Evolutionary conservation across 306 rosid species (phyloP).

Genomic region (Fragaria ananassa): DNA sequence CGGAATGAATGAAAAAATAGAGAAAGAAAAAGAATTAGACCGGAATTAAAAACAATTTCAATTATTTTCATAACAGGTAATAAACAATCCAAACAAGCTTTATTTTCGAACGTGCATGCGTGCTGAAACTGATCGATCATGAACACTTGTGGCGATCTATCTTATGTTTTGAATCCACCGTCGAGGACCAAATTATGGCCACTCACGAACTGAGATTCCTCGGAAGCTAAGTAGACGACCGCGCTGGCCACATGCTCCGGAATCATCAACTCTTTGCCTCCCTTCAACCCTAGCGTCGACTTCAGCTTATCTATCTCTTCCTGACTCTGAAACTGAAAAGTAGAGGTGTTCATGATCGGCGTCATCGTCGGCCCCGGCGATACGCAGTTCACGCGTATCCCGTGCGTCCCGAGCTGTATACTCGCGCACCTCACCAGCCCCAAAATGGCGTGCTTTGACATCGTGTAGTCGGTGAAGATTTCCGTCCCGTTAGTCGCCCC

Average conservation of each 20-base stretch:
- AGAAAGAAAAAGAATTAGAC: background rate
- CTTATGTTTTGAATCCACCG: slow-evolving; percentile 14
- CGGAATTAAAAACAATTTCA: background rate
- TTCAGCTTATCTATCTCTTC: background rate
- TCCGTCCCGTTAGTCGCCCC: background rate
- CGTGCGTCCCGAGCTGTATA: slow-evolving; percentile 18
- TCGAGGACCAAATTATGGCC: slow-evolving; percentile 23
- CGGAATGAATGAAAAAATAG: background rate
- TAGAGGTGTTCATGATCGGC: background rate
- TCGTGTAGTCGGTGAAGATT: slow-evolving; percentile 16
- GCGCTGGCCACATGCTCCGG: slow-evolving; percentile 23
- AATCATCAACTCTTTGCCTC: background rate
- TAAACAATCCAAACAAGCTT: background rate
- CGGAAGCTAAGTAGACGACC: slow-evolving; percentile 26
- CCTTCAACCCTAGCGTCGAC: slow-evolving; percentile 10
- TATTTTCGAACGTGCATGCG: background rate
- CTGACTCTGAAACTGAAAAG: background rate
- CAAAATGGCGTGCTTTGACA: slow-evolving; percentile 37
- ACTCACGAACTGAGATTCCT: slow-evolving; percentile 23
- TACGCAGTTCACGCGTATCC: slow-evolving; percentile 36
- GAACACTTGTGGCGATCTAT: background rate
- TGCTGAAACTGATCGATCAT: background rate
- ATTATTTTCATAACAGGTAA: background rate
- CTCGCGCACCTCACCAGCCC: slow-evolving; percentile 39
- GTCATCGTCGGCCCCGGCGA: slow-evolving; percentile 26